Evolutionary conservation across 2,329 filamentous ascomycete species (phyloP).

Genomic region (Fusarium concolor): DNA sequence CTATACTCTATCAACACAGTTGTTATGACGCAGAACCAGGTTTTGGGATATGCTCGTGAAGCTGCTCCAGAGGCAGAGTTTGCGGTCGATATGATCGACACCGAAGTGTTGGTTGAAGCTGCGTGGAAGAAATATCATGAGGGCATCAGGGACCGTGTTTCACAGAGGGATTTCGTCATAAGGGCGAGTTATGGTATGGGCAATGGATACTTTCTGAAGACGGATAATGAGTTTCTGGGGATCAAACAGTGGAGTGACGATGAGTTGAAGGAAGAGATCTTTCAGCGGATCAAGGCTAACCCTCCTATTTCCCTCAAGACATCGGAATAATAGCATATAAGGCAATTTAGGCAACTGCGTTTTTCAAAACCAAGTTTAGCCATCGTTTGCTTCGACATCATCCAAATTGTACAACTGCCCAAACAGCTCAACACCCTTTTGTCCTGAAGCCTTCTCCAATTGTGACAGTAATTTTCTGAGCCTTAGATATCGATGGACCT

Average conservation of each 20-base stretch:
- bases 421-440: background rate
- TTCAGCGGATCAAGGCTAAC: background rate
- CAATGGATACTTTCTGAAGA: background rate
- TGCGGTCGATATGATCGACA: background rate
- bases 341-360: too few relatives aligned
- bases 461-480: background rate
- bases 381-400: background rate
- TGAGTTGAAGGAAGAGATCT: background rate
- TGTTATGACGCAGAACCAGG: slow-evolving; percentile 17
- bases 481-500: background rate
- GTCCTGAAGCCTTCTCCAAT: background rate
- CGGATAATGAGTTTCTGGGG: background rate
- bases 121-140: slow-evolving; percentile 11
- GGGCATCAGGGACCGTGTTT: background rate
- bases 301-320: accelerated
- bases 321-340: background rate
- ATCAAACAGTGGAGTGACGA: slow-evolving; percentile 4
- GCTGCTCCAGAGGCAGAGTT: background rate
- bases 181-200: slow-evolving; percentile 13
- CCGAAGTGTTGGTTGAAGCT: background rate
- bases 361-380: background rate
- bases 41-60: background rate
- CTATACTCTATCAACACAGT: background rate
- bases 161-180: background rate
- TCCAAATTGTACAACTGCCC: background rate